Evolutionary conservation across 2,329 filamentous ascomycete genomes (phyloP).

Genomic region (Fonsecaea monophora): DNA sequence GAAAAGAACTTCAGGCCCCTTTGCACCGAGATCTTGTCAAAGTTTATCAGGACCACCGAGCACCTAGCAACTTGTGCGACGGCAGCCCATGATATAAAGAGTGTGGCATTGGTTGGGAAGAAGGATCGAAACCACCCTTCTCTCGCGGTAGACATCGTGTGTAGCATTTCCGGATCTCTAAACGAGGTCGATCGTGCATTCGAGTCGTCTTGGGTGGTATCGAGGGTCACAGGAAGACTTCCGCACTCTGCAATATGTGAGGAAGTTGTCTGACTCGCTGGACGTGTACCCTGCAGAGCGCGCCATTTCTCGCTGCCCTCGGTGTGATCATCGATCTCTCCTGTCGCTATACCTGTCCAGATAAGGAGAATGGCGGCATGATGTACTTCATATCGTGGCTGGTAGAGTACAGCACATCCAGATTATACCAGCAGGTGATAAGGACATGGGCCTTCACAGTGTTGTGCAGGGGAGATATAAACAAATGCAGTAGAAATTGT

Average conservation of each 20-base stretch:
- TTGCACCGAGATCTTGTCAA: constrained; percentile 9
- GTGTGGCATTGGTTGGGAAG: constrained; percentile 3
- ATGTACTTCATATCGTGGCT: constrained; percentile 15
- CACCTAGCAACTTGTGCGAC: not conserved
- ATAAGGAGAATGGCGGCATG: constrained; percentile 13
- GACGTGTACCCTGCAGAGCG: not conserved
- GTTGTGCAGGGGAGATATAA: too few species aligned
- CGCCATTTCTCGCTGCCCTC: constrained; percentile 4
- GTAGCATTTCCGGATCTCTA: not conserved
- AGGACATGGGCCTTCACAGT: constrained; percentile 3
- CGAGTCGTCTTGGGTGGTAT: not conserved
- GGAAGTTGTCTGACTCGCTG: not conserved
- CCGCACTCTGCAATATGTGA: not conserved
- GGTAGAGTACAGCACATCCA: constrained; percentile 12
- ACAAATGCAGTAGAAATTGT: too few species aligned
- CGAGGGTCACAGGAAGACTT: not conserved
- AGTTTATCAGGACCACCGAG: constrained; percentile 5
- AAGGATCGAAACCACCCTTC: not conserved
- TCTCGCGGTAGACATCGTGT: constrained; percentile 3
- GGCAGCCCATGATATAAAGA: not conserved
- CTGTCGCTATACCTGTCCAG: not conserved
- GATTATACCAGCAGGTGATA: not conserved
- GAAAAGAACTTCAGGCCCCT: not conserved
- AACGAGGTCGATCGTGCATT: constrained; percentile 4
- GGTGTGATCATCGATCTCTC: not conserved